Evolutionary conservation across 2,329 filamentous ascomycete genomes (phyloP), one percentile per base, ranked within the genome.

Genomic region (Epichloe sibirici): DNA sequence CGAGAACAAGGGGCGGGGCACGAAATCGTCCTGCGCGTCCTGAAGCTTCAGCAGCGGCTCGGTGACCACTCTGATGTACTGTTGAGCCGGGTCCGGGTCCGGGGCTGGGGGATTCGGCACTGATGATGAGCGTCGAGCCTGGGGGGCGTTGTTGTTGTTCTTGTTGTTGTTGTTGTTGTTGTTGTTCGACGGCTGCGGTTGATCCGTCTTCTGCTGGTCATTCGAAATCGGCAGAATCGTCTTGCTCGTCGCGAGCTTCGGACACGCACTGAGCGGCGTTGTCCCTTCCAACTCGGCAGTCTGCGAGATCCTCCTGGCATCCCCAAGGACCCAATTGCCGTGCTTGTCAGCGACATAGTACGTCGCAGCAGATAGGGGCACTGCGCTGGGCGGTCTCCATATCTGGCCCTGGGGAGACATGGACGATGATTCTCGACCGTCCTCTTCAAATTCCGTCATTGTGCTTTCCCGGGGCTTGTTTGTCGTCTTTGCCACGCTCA

Each of bases 361-460:
- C 0, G 72, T 70, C 2, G 70, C 68, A 0, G 72, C 71, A 2
- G 74, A 73, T 42, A 68, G 65, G 1, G 74, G 71, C 21, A 70
- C 72, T 2, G 66, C 66, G 2, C 71, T 69, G 0, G 75, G 74
- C 5, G 74, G 75, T 12, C 73, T 67, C 76, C 76, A 79, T 45
- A 78, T 71, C 52, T 73, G 70, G n/a, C 57, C 70, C 59, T 48
- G 68, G 25, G 61, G 62, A 3, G 67, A 65, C 46, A 60, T 45
- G 45, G 70, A 65, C 58, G 66, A 48, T 53, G 51, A 51, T 5
- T 34, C 39, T 15, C 65, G 65, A 54, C 74, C 65, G 58, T 77
- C 72, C 63, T 79, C 72, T 55, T 79, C 75, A 53, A 79, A 74
- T 63, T 80, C 70, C 8, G 76, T 74, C 56, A 77, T 65, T 53